These are phyloP conservation scores for Neonectria faginata DNA, from an alignment of 2,329 filamentous ascomycete species.

Conservation along the genomic window DNA sequence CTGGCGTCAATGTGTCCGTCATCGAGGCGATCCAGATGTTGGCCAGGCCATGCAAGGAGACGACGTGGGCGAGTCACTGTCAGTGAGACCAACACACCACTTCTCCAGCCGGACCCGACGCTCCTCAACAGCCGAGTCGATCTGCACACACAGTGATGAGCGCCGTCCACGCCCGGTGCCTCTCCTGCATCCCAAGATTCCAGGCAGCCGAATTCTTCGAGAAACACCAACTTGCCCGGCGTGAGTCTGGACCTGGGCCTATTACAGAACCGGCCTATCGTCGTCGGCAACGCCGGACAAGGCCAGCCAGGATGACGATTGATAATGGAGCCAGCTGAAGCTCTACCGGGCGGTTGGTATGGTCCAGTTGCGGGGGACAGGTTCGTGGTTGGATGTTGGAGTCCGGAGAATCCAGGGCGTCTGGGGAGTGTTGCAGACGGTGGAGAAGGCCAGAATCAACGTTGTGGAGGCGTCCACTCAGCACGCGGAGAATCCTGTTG, in stretches of 20 bases:
- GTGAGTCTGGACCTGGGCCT: neutral
- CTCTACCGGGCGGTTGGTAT: neutral
- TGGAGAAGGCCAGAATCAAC: conserved; percentile 16
- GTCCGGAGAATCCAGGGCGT: conserved; percentile 18
- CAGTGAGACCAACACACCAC: conserved; percentile 3
- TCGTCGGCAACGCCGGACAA: conserved; percentile 28
- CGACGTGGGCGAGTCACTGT: neutral
- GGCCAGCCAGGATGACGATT: neutral
- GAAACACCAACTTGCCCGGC: conserved; percentile 4
- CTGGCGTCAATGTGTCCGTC: too few species aligned
- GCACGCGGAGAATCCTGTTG: conserved; percentile 24
- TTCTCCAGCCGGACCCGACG: neutral
- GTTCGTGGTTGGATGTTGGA: conserved; percentile 30
- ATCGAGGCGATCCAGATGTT: neutral
- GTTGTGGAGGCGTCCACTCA: conserved; percentile 23
- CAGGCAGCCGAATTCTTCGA: conserved; percentile 11
- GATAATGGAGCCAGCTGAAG: neutral
- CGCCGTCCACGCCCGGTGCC: neutral
- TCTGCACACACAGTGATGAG: neutral
- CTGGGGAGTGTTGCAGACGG: conserved; percentile 24
- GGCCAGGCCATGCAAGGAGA: neutral
- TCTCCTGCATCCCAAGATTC: neutral
- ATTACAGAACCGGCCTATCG: conserved; percentile 1
- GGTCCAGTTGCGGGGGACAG: conserved; percentile 18
- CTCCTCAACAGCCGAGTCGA: neutral